Conservation (phyloP, 495 filamentous ascomycete species). For the Wilcoxina mikolae region DNA sequence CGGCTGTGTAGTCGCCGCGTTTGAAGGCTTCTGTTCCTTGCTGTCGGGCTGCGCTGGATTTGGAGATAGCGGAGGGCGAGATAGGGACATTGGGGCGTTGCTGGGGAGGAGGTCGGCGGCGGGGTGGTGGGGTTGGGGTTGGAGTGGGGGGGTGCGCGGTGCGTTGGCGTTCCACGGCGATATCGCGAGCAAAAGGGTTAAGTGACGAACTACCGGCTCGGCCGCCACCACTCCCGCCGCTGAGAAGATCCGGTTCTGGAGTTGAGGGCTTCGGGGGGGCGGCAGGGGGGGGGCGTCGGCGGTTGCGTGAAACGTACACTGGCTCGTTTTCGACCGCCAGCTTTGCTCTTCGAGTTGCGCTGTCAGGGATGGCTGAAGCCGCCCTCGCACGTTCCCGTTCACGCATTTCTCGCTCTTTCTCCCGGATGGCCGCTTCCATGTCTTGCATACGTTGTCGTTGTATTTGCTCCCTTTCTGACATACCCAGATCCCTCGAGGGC, state of each 20-base stretch:
- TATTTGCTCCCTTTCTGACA: slow-evolving; percentile 17
- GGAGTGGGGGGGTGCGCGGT: slow-evolving; percentile 1
- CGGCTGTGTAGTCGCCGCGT: slow-evolving; percentile 75
- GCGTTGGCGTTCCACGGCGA: neutral
- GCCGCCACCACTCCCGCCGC: slow-evolving; percentile 3
- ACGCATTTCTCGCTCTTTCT: slow-evolving; percentile 23
- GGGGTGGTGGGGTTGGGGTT: neutral
- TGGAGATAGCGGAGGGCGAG: slow-evolving; percentile 50
- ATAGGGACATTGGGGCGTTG: slow-evolving; percentile 41
- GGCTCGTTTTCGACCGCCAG: slow-evolving; percentile 8
- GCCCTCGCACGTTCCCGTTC: slow-evolving; percentile 19
- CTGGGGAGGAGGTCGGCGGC: slow-evolving; percentile 29
- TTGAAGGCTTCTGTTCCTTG: slow-evolving; percentile 82
- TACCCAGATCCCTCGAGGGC: slow-evolving; percentile 22
- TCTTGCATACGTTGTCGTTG: slow-evolving; percentile 32
- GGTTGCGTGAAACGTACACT: slow-evolving; percentile 65
- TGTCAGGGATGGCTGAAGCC: slow-evolving; percentile 36
- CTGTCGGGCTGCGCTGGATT: slow-evolving; percentile 58
- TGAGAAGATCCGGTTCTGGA: slow-evolving; percentile 25
- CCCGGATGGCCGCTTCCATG: slow-evolving; percentile 21
- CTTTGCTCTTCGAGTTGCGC: slow-evolving; percentile 12
- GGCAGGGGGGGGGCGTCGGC: slow-evolving; percentile 26
- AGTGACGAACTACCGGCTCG: neutral
- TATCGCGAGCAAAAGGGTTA: slow-evolving; percentile 9
- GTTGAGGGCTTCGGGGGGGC: slow-evolving; percentile 34